phyloP scores from a whole-genome alignment of 495 filamentous ascomycete species.

The Sphaerosporella brunnea region DNA sequence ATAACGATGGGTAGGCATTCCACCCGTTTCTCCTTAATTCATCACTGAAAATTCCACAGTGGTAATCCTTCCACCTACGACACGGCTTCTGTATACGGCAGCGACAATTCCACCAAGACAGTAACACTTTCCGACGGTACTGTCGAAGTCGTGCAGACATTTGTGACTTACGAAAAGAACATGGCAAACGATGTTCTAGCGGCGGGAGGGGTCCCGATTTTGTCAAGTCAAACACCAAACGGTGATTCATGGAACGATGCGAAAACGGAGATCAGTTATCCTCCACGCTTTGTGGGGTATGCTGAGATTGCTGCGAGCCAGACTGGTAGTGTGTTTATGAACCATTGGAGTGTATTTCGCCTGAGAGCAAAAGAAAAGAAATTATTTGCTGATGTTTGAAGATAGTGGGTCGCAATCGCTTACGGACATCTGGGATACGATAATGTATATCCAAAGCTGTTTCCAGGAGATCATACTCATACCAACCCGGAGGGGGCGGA shows the following conservation, averaged over 20 bases:
- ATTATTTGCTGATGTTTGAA: too few species aligned
- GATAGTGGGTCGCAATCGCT: slow-evolving; percentile 35
- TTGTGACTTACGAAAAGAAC: slow-evolving; percentile 21
- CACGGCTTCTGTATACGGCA: slow-evolving; percentile 13
- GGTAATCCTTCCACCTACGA: slow-evolving; percentile 33
- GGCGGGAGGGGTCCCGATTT: slow-evolving; percentile 47
- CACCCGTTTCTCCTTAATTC: neutral
- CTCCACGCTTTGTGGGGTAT: slow-evolving; percentile 39
- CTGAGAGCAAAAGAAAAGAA: too few species aligned
- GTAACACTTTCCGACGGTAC: slow-evolving; percentile 16
- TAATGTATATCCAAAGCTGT: slow-evolving; percentile 32
- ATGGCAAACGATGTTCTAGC: slow-evolving; percentile 30
- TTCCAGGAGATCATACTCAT: slow-evolving; percentile 47
- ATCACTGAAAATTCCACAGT: neutral
- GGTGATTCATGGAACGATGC: slow-evolving; percentile 43
- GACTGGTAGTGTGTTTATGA: slow-evolving; percentile 36
- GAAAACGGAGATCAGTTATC: slow-evolving; percentile 17
- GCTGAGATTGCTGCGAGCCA: slow-evolving; percentile 34
- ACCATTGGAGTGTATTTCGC: slow-evolving; percentile 42
- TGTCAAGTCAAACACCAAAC: slow-evolving; percentile 45
- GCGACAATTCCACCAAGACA: slow-evolving; percentile 13
- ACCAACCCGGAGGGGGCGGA: slow-evolving; percentile 42
- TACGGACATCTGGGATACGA: slow-evolving; percentile 34
- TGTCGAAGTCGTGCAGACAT: slow-evolving; percentile 21
- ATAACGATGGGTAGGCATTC: slow-evolving; percentile 30